phyloP scores from a whole-genome alignment of 139 green algal genomes.

The Coelastrella sp. region DNA sequence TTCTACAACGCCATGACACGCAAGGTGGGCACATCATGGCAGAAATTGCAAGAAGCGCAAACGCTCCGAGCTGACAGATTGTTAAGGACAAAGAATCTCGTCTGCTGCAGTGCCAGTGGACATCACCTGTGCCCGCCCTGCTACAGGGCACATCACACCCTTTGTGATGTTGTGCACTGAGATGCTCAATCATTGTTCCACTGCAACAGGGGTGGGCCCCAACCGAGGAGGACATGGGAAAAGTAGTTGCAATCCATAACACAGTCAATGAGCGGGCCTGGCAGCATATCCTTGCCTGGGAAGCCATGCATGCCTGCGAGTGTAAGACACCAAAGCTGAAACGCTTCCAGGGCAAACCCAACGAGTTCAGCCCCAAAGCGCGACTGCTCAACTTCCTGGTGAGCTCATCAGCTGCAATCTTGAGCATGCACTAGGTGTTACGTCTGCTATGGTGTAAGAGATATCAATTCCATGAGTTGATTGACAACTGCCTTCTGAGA shows the following conservation, averaged over 20 bases:
- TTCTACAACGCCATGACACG: constrained; percentile 95
- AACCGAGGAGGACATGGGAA: constrained; percentile 81
- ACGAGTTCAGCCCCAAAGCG: constrained; percentile 91
- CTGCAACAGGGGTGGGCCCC: constrained; percentile 82
- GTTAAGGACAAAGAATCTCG: too few species aligned
- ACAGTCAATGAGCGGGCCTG: constrained; percentile 94
- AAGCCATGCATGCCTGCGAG: constrained; percentile 67
- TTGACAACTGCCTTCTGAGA: too few species aligned
- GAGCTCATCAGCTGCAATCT: not conserved
- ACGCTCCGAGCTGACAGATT: too few species aligned
- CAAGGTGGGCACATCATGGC: constrained; percentile 62
- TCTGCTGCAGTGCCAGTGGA: too few species aligned
- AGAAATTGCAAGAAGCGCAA: not conserved
- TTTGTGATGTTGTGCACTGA: too few species aligned
- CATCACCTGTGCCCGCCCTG: too few species aligned
- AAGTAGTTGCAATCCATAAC: constrained; percentile 96
- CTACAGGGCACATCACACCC: too few species aligned
- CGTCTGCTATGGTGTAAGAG: too few species aligned
- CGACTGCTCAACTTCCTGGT: constrained; percentile 91
- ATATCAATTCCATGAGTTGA: too few species aligned
- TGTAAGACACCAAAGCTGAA: constrained; percentile 77
- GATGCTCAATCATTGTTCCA: too few species aligned
- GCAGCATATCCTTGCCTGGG: constrained; percentile 87
- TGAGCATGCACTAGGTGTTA: not conserved
- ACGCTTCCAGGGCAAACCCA: constrained; percentile 84